These are phyloP conservation scores for Phytophthora pistaciae DNA, from an alignment of 352 stramenopile species.

Conservation along the genomic window DNA sequence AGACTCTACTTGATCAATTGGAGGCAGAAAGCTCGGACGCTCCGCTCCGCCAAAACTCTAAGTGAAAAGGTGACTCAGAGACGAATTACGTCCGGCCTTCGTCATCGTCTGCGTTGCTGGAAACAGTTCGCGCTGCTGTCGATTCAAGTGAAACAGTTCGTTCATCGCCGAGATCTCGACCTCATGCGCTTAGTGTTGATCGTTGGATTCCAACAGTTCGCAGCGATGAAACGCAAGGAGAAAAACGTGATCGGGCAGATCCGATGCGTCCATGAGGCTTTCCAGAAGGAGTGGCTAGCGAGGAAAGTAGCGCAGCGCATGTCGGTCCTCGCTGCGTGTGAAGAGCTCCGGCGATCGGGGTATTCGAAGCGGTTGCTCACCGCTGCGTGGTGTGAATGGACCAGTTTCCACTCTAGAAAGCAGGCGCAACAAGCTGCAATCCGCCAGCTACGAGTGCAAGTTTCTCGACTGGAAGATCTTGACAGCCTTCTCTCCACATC, in stretches of 20 bases:
- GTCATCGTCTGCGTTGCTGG: conserved; percentile 27
- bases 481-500: not conserved
- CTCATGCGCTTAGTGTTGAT: conserved; percentile 24
- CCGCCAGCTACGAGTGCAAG: conserved; percentile 12
- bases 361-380: conserved; percentile 21
- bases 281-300: conserved; percentile 39
- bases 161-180: not conserved
- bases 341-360: conserved; percentile 28
- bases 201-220: conserved; percentile 33
- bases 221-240: conserved; percentile 18
- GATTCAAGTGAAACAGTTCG: conserved; percentile 15
- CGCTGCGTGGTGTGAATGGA: conserved; percentile 35
- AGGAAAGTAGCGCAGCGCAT: conserved; percentile 30
- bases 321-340: conserved; percentile 26
- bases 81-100: conserved; percentile 16
- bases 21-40: conserved; percentile 9
- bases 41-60: conserved; percentile 18
- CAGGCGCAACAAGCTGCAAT: conserved; percentile 14
- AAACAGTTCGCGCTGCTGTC: conserved; percentile 22
- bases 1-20: conserved; percentile 18
- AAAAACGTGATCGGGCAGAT: conserved; percentile 26
- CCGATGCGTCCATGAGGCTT: conserved; percentile 26
- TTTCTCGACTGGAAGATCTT: conserved; percentile 17
- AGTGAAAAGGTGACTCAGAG: conserved; percentile 12
- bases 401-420: conserved; percentile 27